Evolutionary conservation across 208 protist species (phyloP).

Genomic region (Crithidia thermophila): DNA sequence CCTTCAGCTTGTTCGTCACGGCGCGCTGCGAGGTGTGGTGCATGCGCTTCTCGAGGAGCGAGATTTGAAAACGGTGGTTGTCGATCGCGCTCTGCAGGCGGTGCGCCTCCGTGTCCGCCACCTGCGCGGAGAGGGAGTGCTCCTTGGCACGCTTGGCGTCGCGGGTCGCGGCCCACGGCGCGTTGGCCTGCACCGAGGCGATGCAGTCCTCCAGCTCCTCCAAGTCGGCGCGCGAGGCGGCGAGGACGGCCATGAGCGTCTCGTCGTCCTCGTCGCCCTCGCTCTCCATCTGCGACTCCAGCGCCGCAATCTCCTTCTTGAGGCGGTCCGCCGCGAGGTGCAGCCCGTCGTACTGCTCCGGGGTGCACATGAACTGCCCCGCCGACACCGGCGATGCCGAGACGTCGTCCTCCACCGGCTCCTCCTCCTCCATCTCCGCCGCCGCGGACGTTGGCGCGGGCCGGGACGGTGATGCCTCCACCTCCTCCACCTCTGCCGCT

Average conservation of each 20-base stretch:
- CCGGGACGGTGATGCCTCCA: background rate
- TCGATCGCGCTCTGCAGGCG: conserved; percentile 72
- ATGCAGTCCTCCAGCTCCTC: conserved; percentile 92
- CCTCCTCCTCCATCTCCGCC: background rate
- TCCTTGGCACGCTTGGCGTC: conserved; percentile 64
- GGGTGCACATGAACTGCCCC: conserved; percentile 75
- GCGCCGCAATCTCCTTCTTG: conserved; percentile 73
- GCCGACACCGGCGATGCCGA: conserved; percentile 11
- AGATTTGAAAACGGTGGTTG: conserved; percentile 75
- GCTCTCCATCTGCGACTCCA: conserved; percentile 88
- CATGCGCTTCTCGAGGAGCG: conserved; percentile 84
- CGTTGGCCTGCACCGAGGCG: conserved; percentile 64
- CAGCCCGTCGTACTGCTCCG: conserved; percentile 91
- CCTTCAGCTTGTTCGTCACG: conserved; percentile 78
- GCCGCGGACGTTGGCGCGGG: background rate
- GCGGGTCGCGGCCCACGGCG: conserved; percentile 64
- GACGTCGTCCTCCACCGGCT: conserved; percentile 4
- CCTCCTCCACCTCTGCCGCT: background rate
- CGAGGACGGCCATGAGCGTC: conserved; percentile 94
- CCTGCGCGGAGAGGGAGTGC: conserved; percentile 28
- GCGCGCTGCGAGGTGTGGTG: conserved; percentile 67
- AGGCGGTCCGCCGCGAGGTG: conserved; percentile 81
- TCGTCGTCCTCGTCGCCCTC: conserved; percentile 89
- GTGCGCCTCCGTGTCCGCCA: conserved; percentile 32
- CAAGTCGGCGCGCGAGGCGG: conserved; percentile 79